Base-by-base conservation (phyloP, 1,139 yeast genomes). In the Candida smagusa region DNA sequence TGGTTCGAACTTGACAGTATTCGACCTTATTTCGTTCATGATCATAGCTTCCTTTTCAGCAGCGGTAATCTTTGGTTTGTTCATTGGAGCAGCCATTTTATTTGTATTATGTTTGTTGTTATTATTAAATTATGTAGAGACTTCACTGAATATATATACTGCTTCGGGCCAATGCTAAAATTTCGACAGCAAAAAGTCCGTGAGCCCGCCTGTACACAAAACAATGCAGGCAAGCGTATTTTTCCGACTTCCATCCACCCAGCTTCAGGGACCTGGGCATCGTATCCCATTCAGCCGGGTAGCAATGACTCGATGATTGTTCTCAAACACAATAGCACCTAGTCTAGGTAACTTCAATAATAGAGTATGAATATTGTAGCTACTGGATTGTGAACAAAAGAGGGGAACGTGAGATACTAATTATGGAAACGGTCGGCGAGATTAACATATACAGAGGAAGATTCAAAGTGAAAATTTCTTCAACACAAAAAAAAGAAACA, bases 41-140 rank as follows among this genome's bases (percentile, higher is more conserved):
- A 71, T 70, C 51, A 59, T 61, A 46, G 74, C 75, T 60, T 71
- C 77, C 58, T 71, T 71, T 55, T 71, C 74, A 35, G 51, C 48
- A 31, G 52, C 50, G 29, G 50, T 42, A 43, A 44, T 44, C 29
- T 40, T 41, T n/a, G 39, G 27, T 22, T 33, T 31, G 16, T 27
- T 30, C 9, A 27, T 12, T 9, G 12, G 9, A 30, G 31, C 38
- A 28, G 40, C 34, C 43, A 35, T 41, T 22, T 28, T 32, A 28
- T 28, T 12, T 26, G 19, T 16, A n/a, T n/a, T n/a, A n/a, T n/a
- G 19, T 16, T 16, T 16, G 19, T 16, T 16, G 19, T 16, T 16
- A 4, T 4, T 16, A 16, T 16, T 16, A 16, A 16, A 16, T 16
- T 16, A 16, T 16, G 26, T 4, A 9, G 26, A 9, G 26, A 23